phyloP scores from a whole-genome alignment of 2,329 filamentous ascomycete species.

The Ploettnerulaceae sp. region DNA sequence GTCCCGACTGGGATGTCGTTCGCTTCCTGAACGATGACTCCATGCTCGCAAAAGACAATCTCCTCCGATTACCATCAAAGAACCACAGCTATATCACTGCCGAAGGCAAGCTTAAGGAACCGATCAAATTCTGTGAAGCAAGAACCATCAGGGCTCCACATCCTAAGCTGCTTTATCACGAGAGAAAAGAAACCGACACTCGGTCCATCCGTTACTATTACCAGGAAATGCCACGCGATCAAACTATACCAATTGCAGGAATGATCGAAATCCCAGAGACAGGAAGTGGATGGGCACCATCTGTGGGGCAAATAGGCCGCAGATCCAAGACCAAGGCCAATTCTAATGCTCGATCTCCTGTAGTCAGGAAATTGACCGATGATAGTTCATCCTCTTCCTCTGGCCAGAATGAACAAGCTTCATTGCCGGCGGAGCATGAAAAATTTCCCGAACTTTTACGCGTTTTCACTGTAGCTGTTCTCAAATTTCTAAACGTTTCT shows the following conservation, averaged over 20 bases:
- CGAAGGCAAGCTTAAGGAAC: conserved; percentile 19
- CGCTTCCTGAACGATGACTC: conserved; percentile 18
- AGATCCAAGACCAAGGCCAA: background rate
- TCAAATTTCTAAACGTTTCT: conserved; percentile 2
- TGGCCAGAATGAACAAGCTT: background rate
- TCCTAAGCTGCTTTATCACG: conserved; percentile 23
- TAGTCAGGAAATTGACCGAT: background rate
- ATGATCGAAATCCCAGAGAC: conserved; percentile 11
- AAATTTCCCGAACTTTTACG: background rate
- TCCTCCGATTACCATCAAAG: conserved; percentile 18
- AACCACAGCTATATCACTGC: conserved; percentile 19
- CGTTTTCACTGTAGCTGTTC: background rate
- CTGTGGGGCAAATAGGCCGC: background rate
- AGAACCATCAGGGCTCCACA: conserved; percentile 13
- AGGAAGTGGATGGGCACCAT: conserved; percentile 5
- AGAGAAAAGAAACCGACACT: conserved; percentile 24
- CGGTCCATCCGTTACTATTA: conserved; percentile 18
- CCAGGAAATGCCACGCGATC: conserved; percentile 14
- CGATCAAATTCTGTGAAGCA: conserved; percentile 10
- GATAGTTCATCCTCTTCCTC: conserved; percentile 6
- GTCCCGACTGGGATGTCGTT: conserved; percentile 20
- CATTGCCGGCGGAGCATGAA: background rate
- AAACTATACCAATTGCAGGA: conserved; percentile 24
- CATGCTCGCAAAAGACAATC: conserved; percentile 17
- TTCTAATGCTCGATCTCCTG: background rate